Conservation (phyloP, 805 yeast species). For the Wickerhamomyces bovis region DNA sequence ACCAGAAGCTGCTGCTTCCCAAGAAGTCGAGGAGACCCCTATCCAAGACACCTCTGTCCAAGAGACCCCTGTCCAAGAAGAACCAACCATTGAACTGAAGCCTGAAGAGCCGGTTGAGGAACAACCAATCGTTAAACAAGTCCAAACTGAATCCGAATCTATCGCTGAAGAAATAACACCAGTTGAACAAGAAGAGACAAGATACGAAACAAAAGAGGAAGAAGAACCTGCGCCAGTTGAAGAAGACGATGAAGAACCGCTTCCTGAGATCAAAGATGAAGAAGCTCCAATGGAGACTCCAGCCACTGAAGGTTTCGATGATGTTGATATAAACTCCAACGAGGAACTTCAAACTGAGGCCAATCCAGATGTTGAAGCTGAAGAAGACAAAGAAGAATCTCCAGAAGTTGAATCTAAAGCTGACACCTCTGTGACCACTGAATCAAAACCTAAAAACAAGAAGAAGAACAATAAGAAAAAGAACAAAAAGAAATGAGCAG, state of each 20-base stretch:
- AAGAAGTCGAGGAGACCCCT: no score
- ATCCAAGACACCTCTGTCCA: background rate
- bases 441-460: slow-evolving; percentile 2
- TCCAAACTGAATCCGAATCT: slow-evolving; percentile 1
- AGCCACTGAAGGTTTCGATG: background rate
- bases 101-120: background rate
- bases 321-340: slow-evolving; percentile 2
- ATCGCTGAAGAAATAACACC: slow-evolving; percentile 6
- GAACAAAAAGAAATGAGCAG: slow-evolving; percentile 8
- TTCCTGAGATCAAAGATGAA: slow-evolving; percentile 3
- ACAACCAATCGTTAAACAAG: background rate
- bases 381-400: slow-evolving; percentile 9
- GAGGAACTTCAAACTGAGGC: slow-evolving; percentile 9
- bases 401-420: background rate
- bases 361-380: slow-evolving; percentile 14
- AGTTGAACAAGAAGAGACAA: slow-evolving; percentile 10
- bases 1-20: no score
- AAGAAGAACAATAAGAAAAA: slow-evolving; percentile 10
- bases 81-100: background rate
- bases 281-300: slow-evolving; percentile 7
- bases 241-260: slow-evolving; percentile 6
- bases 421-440: background rate
- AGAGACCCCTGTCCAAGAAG: background rate
- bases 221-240: background rate
- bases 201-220: slow-evolving; percentile 13